Evolutionary conservation across 2,329 filamentous ascomycete genomes (phyloP).

Genomic region (Stagonosporopsis chrysanthemi): DNA sequence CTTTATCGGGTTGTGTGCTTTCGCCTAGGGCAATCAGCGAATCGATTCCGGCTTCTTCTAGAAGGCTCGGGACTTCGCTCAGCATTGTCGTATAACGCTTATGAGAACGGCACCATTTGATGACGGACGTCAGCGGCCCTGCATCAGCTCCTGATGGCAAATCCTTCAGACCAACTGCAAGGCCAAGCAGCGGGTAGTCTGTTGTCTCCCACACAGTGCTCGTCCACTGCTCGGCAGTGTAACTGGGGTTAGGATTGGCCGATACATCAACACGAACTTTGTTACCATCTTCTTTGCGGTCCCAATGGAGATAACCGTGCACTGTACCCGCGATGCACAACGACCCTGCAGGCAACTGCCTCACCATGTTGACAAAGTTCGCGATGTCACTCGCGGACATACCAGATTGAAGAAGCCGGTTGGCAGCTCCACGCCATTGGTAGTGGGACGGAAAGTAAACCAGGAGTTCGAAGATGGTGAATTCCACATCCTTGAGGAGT

Average conservation of each 20-base stretch:
- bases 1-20: constrained; percentile 18
- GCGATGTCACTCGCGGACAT: neutral
- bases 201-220: constrained; percentile 14
- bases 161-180: constrained; percentile 20
- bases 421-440: constrained; percentile 22
- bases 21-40: constrained; percentile 18
- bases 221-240: constrained; percentile 25
- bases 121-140: constrained; percentile 25
- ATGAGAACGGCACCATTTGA: constrained; percentile 22
- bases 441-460: constrained; percentile 28
- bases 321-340: neutral
- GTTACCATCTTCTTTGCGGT: neutral
- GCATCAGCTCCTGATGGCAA: constrained; percentile 26
- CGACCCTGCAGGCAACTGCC: constrained; percentile 9
- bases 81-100: constrained; percentile 10
- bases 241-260: neutral
- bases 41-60: constrained; percentile 15
- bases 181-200: constrained; percentile 31
- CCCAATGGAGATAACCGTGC: neutral
- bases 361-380: constrained; percentile 23
- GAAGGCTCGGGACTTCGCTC: constrained; percentile 15
- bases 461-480: constrained; percentile 27
- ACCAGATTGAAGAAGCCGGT: constrained; percentile 13
- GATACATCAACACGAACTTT: neutral
- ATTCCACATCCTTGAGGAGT: constrained; percentile 20